These are phyloP conservation scores for Hericium rajendrae DNA, from an alignment of 768 basidiomycete genomes.

Conservation along the genomic window DNA sequence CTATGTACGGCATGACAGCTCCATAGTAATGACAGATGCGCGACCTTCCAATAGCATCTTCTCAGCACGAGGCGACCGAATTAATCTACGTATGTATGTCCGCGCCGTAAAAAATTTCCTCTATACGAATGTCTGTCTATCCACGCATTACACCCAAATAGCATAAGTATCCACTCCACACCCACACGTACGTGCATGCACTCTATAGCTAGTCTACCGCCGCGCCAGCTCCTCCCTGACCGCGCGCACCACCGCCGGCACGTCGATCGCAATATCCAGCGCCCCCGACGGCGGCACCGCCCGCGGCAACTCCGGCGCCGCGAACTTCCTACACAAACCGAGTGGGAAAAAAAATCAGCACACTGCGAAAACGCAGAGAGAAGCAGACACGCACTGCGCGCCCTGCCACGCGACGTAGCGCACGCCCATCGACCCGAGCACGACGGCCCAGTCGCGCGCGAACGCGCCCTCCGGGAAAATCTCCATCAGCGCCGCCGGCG, in stretches of 20 bases:
- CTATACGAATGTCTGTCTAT: too few species aligned
- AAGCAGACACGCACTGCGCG: slow-evolving; percentile 6
- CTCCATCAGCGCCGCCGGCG: slow-evolving; percentile 9
- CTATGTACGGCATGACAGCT: too few species aligned
- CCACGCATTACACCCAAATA: too few species aligned
- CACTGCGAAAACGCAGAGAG: neutral
- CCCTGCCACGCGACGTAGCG: slow-evolving; percentile 11
- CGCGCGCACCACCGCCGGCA: slow-evolving; percentile 4
- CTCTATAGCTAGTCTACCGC: neutral
- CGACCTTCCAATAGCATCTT: too few species aligned
- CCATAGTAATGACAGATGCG: too few species aligned
- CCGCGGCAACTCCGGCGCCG: slow-evolving; percentile 1
- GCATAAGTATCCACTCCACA: too few species aligned
- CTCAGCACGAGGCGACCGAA: too few species aligned
- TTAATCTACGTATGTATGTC: too few species aligned
- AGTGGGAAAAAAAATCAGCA: neutral
- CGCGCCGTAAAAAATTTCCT: too few species aligned
- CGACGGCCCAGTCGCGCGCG: slow-evolving; percentile 8
- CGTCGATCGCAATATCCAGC: slow-evolving; percentile 8
- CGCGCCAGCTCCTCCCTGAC: slow-evolving; percentile 7
- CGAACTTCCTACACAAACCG: slow-evolving; percentile 5
- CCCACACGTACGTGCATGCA: too few species aligned
- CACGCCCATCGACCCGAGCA: slow-evolving; percentile 10
- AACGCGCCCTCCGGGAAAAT: slow-evolving; percentile 9
- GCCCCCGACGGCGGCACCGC: neutral